Evolutionary conservation across 2,329 filamentous ascomycete genomes (phyloP).

Genomic region (Trichoderma afroharzianum): DNA sequence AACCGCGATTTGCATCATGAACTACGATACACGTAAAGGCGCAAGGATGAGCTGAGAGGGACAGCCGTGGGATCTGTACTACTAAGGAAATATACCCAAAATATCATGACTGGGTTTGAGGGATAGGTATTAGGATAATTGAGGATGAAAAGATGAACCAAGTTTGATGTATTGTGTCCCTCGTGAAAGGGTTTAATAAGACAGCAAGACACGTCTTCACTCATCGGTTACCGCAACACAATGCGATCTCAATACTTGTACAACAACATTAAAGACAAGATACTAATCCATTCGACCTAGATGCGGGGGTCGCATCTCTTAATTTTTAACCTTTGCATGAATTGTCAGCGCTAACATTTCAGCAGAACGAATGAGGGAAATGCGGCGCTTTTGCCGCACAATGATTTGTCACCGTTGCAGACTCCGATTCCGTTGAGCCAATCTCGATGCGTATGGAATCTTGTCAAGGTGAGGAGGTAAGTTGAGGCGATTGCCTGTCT

Average conservation of each 20-base stretch:
- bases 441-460: not conserved
- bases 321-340: not conserved
- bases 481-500: not conserved
- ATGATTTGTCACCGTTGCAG: constrained; percentile 7
- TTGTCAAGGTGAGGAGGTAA: not conserved
- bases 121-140: not conserved
- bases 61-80: not conserved
- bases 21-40: constrained; percentile 12
- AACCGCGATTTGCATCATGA: constrained; percentile 5
- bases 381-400: not conserved
- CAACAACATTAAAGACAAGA: not conserved
- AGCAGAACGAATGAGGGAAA: not conserved
- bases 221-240: not conserved
- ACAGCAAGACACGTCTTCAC: not conserved
- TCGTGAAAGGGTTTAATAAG: not conserved
- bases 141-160: not conserved
- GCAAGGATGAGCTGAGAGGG: not conserved
- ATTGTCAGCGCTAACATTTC: constrained; percentile 8
- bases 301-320: not conserved
- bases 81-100: constrained; percentile 8
- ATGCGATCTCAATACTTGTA: not conserved
- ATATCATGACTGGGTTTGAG: not conserved
- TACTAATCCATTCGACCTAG: not conserved
- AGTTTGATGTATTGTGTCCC: not conserved
- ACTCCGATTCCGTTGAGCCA: not conserved